Conservation (phyloP, 495 filamentous ascomycete genomes). For the Neurospora sp. region DNA sequence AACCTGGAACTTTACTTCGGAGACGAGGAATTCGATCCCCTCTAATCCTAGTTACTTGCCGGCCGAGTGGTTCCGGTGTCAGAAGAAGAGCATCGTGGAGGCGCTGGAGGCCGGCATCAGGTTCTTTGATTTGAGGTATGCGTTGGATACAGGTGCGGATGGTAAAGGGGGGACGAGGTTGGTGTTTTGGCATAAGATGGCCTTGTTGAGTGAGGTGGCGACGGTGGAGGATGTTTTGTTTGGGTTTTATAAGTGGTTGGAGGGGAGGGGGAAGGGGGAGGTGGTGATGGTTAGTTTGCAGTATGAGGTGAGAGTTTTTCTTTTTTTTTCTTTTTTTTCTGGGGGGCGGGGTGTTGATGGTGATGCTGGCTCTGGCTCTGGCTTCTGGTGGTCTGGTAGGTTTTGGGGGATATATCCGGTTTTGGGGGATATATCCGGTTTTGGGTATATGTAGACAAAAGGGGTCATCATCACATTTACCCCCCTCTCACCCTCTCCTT, state of each 20-base stretch:
- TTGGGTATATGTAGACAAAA: not conserved
- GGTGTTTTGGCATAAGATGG: constrained; percentile 41
- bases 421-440: too few species aligned
- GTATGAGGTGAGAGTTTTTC: constrained; percentile 40
- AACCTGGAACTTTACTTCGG: constrained; percentile 44
- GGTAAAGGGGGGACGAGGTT: constrained; percentile 22
- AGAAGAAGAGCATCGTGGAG: constrained; percentile 24
- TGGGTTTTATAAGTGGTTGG: constrained; percentile 47
- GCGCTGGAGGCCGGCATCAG: constrained; percentile 39
- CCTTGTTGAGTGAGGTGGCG: constrained; percentile 33
- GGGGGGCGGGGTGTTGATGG: too few species aligned
- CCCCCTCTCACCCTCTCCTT: not conserved
- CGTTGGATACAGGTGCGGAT: constrained; percentile 29
- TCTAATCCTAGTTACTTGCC: constrained; percentile 19
- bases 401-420: too few species aligned
- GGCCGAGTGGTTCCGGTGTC: constrained; percentile 33
- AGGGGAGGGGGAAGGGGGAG: constrained; percentile 51
- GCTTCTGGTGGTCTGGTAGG: too few species aligned
- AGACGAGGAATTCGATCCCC: constrained; percentile 29
- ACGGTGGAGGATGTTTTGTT: constrained; percentile 39
- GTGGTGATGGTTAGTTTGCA: constrained; percentile 74
- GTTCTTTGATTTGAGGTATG: constrained; percentile 43
- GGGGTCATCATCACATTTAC: not conserved
- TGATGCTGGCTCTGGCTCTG: too few species aligned
- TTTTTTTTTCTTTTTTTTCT: not conserved